Evolutionary conservation across 31 red algal species (phyloP), one percentile per base, ranked within the genome.

Genomic region (Asparagopsis taxiformis): DNA sequence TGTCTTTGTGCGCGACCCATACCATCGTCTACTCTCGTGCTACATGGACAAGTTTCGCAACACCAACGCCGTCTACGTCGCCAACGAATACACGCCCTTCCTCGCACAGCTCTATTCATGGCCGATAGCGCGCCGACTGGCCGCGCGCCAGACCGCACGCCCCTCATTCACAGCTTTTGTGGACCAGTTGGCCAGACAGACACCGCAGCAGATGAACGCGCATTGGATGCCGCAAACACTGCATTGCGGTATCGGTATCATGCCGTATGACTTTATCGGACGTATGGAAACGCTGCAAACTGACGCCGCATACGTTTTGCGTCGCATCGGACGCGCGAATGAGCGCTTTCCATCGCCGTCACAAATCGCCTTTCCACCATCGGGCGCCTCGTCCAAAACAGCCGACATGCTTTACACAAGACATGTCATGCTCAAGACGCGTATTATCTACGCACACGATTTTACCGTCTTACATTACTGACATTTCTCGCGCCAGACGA

Each of bases 21-120:
- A 89, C 53, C 26, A 75, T 3, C 53, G 91, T 6, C 59, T 88
- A 21, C 17, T 94, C 13, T 88, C 84, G 24, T 79, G 76, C 46
- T 94, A 89, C 63, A 81, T 94, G 83, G 91, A 94, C 55, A 94
- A 94, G 52, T 88, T 94, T 60, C 75, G 62, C 29, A 88, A 88
- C 51, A 94, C 60, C 1, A 36, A 88, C 25, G 55, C 77, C 17
- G 23, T 32, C 1, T 84, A 66, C 49, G 70, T 77, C 24, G 31
- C 21, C n/a, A 32, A n/a, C 33, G 91, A 94, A 43, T 88, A 88
- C 68, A 0, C 78, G 70, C 30, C 79, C 79, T 0, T 55, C 57
- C 15, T 91, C 84, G 22, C 31, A 11, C 0, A 57, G n/a, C n/a
- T n/a, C n/a, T n/a, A n/a, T n/a, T n/a, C n/a, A n/a, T n/a, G n/a